Conservation (phyloP, 2,329 filamentous ascomycete species). For the Aureobasidium melanogenum region DNA sequence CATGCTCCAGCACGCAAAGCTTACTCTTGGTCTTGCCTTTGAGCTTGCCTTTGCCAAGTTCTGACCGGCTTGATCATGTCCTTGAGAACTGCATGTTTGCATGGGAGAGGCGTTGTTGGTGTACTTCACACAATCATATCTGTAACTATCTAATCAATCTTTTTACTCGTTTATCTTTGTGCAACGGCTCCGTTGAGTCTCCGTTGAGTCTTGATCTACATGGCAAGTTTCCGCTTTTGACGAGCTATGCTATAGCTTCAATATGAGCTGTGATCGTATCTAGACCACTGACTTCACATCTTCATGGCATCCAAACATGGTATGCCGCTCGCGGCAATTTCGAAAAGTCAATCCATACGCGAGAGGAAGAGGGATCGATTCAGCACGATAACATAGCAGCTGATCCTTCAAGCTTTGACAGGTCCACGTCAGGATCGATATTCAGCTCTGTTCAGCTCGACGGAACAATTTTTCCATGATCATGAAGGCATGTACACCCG, state of each 20-base stretch:
- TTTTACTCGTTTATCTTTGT: neutral
- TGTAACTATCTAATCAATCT: neutral
- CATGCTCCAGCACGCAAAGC: constrained; percentile 81
- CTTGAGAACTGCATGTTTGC: neutral
- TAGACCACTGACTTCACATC: neutral
- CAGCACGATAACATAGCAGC: neutral
- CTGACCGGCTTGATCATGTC: neutral
- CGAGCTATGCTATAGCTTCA: neutral
- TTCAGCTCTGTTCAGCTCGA: neutral
- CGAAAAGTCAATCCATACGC: neutral
- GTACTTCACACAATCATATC: neutral
- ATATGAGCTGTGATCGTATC: neutral
- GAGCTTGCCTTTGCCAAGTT: constrained; percentile 63
- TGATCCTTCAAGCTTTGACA: neutral
- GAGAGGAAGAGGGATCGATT: neutral
- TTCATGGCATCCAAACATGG: neutral
- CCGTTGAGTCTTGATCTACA: neutral
- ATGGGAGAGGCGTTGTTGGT: neutral
- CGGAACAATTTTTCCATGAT: neutral
- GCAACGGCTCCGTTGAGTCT: neutral
- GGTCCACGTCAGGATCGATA: neutral
- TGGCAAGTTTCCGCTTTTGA: neutral
- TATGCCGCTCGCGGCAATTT: neutral
- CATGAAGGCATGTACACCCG: neutral
- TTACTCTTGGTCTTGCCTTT: constrained; percentile 76